A percentile compares a stretch with the other conserved stretches of the same genome.
phyloP scores from a whole-genome alignment of 306 rosid genomes.

The Malus sylvestris region DNA sequence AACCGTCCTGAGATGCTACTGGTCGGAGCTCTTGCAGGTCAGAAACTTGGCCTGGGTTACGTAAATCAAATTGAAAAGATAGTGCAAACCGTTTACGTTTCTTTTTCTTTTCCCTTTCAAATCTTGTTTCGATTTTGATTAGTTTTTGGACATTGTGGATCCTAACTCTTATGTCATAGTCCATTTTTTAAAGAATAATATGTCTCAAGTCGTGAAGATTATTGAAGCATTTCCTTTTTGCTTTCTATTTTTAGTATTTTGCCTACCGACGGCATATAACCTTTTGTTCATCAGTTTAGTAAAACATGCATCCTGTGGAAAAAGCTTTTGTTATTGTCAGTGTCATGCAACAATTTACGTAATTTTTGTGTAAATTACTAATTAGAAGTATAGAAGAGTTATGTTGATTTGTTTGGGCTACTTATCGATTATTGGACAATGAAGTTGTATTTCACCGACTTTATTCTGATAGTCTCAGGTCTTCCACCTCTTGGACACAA shows the following conservation, averaged over 20 bases:
- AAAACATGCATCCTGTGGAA: not conserved
- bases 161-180: not conserved
- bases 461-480: not conserved
- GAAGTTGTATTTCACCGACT: slow-evolving; percentile 1
- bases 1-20: slow-evolving; percentile 82
- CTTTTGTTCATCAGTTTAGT: not conserved
- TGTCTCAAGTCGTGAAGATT: not conserved
- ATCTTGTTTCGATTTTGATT: not conserved
- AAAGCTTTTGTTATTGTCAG: not conserved
- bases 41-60: slow-evolving; percentile 14
- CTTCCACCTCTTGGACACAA: not conserved
- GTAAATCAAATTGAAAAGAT: not conserved
- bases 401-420: not conserved
- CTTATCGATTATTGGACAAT: not conserved
- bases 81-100: not conserved
- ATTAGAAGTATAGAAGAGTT: not conserved
- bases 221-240: not conserved
- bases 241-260: not conserved
- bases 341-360: not conserved
- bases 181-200: not conserved
- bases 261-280: not conserved
- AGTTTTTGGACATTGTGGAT: not conserved
- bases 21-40: slow-evolving; percentile 87
- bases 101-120: not conserved
- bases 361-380: not conserved